phyloP scores from a whole-genome alignment of 768 basidiomycete species.

The Rubroboletus pulcherrimus region DNA sequence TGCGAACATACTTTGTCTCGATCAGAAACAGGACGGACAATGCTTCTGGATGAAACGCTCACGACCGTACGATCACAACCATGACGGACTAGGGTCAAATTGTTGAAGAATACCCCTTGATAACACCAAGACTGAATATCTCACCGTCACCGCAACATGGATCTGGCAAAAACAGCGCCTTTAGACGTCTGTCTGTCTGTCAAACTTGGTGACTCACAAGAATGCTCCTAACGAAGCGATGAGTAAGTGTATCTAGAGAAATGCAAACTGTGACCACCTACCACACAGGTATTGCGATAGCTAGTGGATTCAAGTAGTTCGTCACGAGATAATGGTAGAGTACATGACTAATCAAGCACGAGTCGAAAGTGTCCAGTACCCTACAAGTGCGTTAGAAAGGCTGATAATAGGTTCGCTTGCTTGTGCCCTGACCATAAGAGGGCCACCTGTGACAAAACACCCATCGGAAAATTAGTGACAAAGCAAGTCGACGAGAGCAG shows the following conservation, averaged over 20 bases:
- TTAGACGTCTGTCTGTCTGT: neutral
- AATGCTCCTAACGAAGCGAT: slow-evolving; percentile 41
- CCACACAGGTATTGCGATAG: slow-evolving; percentile 46
- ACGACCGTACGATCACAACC: slow-evolving; percentile 46
- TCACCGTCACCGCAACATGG: slow-evolving; percentile 52
- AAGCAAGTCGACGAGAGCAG: neutral
- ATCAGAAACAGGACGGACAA: neutral
- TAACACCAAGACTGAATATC: slow-evolving; percentile 11
- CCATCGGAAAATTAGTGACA: slow-evolving; percentile 33
- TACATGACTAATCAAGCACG: slow-evolving; percentile 47
- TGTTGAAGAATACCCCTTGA: neutral
- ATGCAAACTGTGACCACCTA: neutral
- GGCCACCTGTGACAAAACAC: slow-evolving; percentile 29
- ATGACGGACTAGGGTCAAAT: slow-evolving; percentile 38
- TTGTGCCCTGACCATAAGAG: slow-evolving; percentile 13
- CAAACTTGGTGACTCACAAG: slow-evolving; percentile 37
- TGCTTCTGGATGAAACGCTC: neutral
- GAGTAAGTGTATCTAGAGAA: neutral
- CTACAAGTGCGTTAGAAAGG: slow-evolving; percentile 1
- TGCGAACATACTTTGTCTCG: slow-evolving; percentile 41
- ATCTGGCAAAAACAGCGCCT: slow-evolving; percentile 30
- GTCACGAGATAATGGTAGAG: slow-evolving; percentile 55
- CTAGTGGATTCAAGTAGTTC: slow-evolving; percentile 46
- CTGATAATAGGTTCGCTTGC: too few species aligned
- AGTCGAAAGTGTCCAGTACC: slow-evolving; percentile 54